Percentiles rank a stretch among this genome's conserved stretches.
These are phyloP conservation scores for Globisporangium irregulare DNA, from an alignment of 352 stramenopile species.

Conservation along the genomic window DNA sequence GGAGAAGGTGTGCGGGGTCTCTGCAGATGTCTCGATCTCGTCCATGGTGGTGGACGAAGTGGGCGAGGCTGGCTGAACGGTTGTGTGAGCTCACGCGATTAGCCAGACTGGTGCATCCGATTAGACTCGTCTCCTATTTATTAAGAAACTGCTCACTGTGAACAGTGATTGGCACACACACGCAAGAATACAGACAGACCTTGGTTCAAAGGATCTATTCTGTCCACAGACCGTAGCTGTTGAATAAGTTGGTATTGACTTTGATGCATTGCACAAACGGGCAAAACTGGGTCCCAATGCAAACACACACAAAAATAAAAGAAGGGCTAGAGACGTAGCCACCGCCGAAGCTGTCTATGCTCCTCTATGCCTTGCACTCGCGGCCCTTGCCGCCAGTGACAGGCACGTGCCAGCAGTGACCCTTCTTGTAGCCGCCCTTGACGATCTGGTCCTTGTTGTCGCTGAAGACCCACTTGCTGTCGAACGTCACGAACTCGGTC, in stretches of 20 bases:
- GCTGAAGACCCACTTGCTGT: conserved; percentile 78
- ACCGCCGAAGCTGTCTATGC: too few species aligned
- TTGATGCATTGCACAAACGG: background rate
- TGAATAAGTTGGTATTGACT: background rate
- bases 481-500: conserved; percentile 83
- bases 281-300: background rate
- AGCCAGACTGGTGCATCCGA: too few species aligned
- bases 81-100: background rate
- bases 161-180: background rate
- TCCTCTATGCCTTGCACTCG: conserved; percentile 38
- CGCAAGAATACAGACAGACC: background rate
- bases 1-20: background rate
- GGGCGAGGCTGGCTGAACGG: background rate
- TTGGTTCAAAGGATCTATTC: background rate
- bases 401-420: conserved; percentile 84
- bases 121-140: too few species aligned
- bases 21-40: background rate
- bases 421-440: conserved; percentile 72
- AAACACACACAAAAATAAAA: background rate
- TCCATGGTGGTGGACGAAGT: conserved; percentile 6
- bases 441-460: conserved; percentile 72
- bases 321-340: too few species aligned
- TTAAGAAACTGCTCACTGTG: too few species aligned
- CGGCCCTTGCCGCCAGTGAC: conserved; percentile 62
- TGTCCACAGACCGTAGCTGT: background rate